Percentiles rank a stretch among this genome's conserved stretches.
Conservation (phyloP, 2,329 filamentous ascomycete species). For the Aureobasidium sp. region DNA sequence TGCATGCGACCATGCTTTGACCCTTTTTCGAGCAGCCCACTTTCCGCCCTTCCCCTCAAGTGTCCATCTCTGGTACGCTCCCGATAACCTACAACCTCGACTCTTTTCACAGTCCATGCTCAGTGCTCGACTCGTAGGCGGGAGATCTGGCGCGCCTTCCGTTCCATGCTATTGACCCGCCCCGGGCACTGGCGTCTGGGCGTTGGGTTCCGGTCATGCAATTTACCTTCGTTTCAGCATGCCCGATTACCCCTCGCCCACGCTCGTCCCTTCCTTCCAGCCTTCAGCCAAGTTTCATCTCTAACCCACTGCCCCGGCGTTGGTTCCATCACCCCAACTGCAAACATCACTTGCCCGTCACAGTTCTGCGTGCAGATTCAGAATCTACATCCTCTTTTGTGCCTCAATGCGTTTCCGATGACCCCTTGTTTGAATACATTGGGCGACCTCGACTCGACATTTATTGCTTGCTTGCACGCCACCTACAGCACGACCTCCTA, state of each 20-base stretch:
- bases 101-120: conserved; percentile 3
- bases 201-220: conserved; percentile 1
- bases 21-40: neutral
- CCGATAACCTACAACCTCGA: conserved; percentile 4
- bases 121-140: neutral
- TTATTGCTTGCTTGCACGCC: conserved; percentile 4
- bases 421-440: neutral
- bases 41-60: neutral
- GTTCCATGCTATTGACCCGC: conserved; percentile 7
- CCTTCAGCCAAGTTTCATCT: conserved; percentile 13
- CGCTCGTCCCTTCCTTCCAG: neutral
- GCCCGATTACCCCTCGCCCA: neutral
- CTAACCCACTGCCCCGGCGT: neutral
- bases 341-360: neutral
- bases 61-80: conserved; percentile 2
- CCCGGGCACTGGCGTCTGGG: neutral
- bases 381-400: neutral
- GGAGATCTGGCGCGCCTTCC: conserved; percentile 7
- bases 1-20: neutral
- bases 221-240: conserved; percentile 14
- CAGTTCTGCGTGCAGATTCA: neutral
- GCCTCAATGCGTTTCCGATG: neutral
- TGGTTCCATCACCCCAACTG: neutral
- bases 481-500: conserved; percentile 4
- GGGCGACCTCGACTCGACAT: conserved; percentile 3